A percentile compares a stretch with the other conserved stretches of the same genome.
Conservation (phyloP, 179 eudicot genomes). For the Dionaea muscipula region DNA sequence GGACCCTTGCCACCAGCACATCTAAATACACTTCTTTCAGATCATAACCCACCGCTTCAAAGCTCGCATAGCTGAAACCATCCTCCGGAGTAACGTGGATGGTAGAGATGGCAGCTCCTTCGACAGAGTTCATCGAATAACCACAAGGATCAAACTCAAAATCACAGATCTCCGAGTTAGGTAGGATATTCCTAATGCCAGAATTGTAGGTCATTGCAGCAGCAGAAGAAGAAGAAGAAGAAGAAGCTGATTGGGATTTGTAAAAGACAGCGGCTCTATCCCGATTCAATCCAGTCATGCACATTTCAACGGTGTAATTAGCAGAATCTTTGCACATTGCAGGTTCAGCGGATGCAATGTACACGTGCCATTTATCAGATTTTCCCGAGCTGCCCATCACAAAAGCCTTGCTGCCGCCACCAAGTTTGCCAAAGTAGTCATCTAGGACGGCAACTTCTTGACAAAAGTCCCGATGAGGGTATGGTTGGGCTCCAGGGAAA, state of each 20-base stretch:
- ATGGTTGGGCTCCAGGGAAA: conserved; percentile 34
- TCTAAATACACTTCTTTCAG: conserved; percentile 5
- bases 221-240: background rate
- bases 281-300: conserved; percentile 51
- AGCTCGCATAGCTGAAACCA: conserved; percentile 65
- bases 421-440: conserved; percentile 26
- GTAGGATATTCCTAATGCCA: conserved; percentile 31
- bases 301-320: conserved; percentile 34
- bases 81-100: conserved; percentile 68
- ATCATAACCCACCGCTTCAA: conserved; percentile 43
- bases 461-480: conserved; percentile 43
- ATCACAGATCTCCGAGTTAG: conserved; percentile 40
- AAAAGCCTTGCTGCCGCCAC: conserved; percentile 9
- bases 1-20: conserved; percentile 22
- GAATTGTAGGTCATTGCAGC: conserved; percentile 42
- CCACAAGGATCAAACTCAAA: conserved; percentile 70
- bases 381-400: conserved; percentile 14
- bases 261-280: conserved; percentile 32
- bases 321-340: conserved; percentile 8
- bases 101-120: conserved; percentile 45
- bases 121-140: conserved; percentile 56
- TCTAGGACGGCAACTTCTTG: conserved; percentile 43
- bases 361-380: conserved; percentile 45
- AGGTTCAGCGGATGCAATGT: conserved; percentile 18
- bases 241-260: conserved; percentile 8